Base-by-base conservation (phyloP, 169 alveolate genomes). In the Plasmodium reichenowi region DNA sequence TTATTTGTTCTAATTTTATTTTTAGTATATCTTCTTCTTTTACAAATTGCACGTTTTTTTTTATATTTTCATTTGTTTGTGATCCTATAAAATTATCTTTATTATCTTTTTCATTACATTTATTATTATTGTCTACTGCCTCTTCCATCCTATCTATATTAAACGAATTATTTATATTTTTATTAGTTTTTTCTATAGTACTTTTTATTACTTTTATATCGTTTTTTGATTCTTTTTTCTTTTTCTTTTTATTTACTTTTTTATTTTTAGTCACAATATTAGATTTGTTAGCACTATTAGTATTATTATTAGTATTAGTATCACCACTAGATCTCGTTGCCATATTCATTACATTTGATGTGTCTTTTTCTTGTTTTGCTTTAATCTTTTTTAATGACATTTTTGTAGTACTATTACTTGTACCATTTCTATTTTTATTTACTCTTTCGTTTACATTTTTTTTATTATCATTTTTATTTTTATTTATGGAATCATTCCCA, bases 151-250 rank as follows among this genome's bases (percentile, higher is more conserved):
- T 62, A 15, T 76, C 76, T 63, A 45, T 56, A 50, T 66, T 63
- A 54, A 76, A 47, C 24, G 66, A 47, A 64, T 63, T 76, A 56
- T 76, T 62, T 45, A 58, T 15, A 32, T 29, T 64, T 38, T 76
- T 76, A 76, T 76, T 76, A 32, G 76, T 63, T 63, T 54, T 76
- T 43, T 76, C 88, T 76, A 76, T 32, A 15, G 60, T 43, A 68
- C 48, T 76, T 47, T 24, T 74, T 60, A 38, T 15, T 62, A 52
- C 63, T 60, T 20, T 50, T 52, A 52, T 52, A 48, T 47, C 48
- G 26, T 10, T 75, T 75, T 75, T 75, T 22, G 20, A 59, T 45
- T 45, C 12, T 26, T 29, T 74, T 29, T 76, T 63, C 3, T 66
- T 43, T 68, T 22, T 68, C 63, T 47, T 64, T 76, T 63, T 76